A percentile compares a stretch with the other conserved stretches of the same genome.
Evolutionary conservation across 805 yeast genomes (phyloP).

Genomic region (Hyphopichia homilentoma): DNA sequence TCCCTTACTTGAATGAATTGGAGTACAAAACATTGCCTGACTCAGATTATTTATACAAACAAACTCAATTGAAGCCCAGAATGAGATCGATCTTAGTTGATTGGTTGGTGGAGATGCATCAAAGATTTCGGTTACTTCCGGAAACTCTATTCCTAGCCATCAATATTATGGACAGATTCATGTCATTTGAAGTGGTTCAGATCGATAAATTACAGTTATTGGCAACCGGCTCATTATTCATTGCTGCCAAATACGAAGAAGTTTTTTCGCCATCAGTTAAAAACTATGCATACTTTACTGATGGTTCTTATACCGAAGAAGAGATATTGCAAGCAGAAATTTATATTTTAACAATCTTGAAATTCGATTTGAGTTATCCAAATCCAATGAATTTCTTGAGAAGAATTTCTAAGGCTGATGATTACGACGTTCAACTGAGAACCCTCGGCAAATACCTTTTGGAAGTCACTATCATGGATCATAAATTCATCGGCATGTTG

Average conservation of each 20-base stretch:
- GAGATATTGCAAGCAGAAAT: slow-evolving; percentile 83
- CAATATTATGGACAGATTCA: slow-evolving; percentile 82
- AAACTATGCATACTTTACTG: slow-evolving; percentile 84
- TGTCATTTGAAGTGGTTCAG: slow-evolving; percentile 69
- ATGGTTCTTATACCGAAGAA: slow-evolving; percentile 76
- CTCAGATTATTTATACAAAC: slow-evolving; percentile 61
- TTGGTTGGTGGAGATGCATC: slow-evolving; percentile 90
- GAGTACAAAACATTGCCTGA: slow-evolving; percentile 74
- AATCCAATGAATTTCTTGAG: slow-evolving; percentile 88
- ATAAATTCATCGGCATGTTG: slow-evolving; percentile 63
- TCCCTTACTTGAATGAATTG: slow-evolving; percentile 68
- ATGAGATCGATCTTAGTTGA: slow-evolving; percentile 88
- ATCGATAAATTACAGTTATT: slow-evolving; percentile 78
- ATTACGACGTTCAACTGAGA: slow-evolving; percentile 78
- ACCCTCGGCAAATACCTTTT: slow-evolving; percentile 81
- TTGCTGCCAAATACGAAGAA: slow-evolving; percentile 93
- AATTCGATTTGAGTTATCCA: slow-evolving; percentile 78
- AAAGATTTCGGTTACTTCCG: slow-evolving; percentile 75
- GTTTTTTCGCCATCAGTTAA: slow-evolving; percentile 82
- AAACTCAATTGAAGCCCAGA: slow-evolving; percentile 67
- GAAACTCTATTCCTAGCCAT: slow-evolving; percentile 83
- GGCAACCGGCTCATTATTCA: slow-evolving; percentile 81
- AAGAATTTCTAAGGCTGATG: slow-evolving; percentile 87
- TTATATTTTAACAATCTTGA: slow-evolving; percentile 64
- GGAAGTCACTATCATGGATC: slow-evolving; percentile 75